A percentile compares a stretch with the other conserved stretches of the same genome.
Conservation (phyloP, 495 filamentous ascomycete species). For the Platismatia glauca region DNA sequence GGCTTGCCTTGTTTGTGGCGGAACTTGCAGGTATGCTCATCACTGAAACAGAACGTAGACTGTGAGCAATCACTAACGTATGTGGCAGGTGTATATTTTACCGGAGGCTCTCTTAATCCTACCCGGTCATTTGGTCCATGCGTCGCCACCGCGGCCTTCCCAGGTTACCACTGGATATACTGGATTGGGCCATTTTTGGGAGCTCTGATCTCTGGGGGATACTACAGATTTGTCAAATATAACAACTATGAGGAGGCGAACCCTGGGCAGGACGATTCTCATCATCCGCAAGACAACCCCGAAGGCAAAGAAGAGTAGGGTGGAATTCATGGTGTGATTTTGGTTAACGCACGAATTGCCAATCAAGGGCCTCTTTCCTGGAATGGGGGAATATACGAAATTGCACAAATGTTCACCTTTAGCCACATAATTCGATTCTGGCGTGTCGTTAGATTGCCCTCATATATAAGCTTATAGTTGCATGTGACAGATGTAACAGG, state of each 20-base stretch:
- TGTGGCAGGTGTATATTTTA: slow-evolving; percentile 53
- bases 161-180: slow-evolving; percentile 51
- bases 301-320: background rate
- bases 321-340: background rate
- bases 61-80: slow-evolving; percentile 1
- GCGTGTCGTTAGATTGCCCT: background rate
- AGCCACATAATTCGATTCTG: background rate
- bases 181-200: slow-evolving; percentile 62
- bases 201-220: slow-evolving; percentile 53
- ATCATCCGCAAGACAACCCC: slow-evolving; percentile 12
- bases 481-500: slow-evolving; percentile 7
- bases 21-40: slow-evolving; percentile 48
- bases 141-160: slow-evolving; percentile 56
- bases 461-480: background rate
- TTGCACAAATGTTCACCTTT: background rate
- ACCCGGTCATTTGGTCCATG: slow-evolving; percentile 64
- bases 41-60: background rate
- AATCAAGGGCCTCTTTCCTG: background rate
- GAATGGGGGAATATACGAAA: background rate
- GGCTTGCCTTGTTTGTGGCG: slow-evolving; percentile 59
- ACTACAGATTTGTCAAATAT: slow-evolving; percentile 57
- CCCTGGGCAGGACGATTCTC: slow-evolving; percentile 53
- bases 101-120: slow-evolving; percentile 65
- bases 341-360: background rate
- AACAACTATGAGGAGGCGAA: slow-evolving; percentile 76